A percentile compares a stretch with the other conserved stretches of the same genome.
Evolutionary conservation across 106 monocot genomes (phyloP).

Genomic region (Acorus gramineus): DNA sequence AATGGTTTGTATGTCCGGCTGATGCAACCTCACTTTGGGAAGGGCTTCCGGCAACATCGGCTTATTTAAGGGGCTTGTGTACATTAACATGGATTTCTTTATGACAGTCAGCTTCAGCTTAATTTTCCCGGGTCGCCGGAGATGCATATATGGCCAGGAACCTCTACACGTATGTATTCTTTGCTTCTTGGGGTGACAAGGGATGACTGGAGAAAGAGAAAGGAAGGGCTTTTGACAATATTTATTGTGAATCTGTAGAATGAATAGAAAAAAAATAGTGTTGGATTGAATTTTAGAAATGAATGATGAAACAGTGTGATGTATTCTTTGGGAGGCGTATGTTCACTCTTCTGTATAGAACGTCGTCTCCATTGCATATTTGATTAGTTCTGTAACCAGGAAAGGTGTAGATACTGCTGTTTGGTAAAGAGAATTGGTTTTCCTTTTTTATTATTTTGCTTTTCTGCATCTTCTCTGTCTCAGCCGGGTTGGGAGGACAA

Average conservation of each 20-base stretch:
- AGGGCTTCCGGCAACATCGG: conserved; percentile 75
- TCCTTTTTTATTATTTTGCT: no score
- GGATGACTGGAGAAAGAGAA: neutral
- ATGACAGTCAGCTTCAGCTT: conserved; percentile 20
- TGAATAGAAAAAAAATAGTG: conserved; percentile 1
- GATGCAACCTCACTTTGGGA: conserved; percentile 96
- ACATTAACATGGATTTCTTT: conserved; percentile 17
- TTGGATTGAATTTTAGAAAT: neutral
- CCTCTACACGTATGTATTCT: neutral
- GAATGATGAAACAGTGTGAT: neutral
- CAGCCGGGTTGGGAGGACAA: no score
- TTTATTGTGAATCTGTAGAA: conserved; percentile 13
- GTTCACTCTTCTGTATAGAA: no score
- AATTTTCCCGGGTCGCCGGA: neutral
- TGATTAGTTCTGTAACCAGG: no score
- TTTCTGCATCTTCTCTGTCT: no score
- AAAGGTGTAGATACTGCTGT: no score
- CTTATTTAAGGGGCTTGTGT: conserved; percentile 50
- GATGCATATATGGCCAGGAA: neutral
- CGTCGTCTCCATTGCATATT: no score
- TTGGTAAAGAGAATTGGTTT: no score
- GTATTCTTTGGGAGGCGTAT: conserved; percentile 34
- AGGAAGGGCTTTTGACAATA: conserved; percentile 18
- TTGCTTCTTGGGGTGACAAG: neutral
- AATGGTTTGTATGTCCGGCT: conserved; percentile 90